These are phyloP conservation scores for Penicillium lividum DNA, from an alignment of 495 filamentous ascomycete species.

Conservation along the genomic window DNA sequence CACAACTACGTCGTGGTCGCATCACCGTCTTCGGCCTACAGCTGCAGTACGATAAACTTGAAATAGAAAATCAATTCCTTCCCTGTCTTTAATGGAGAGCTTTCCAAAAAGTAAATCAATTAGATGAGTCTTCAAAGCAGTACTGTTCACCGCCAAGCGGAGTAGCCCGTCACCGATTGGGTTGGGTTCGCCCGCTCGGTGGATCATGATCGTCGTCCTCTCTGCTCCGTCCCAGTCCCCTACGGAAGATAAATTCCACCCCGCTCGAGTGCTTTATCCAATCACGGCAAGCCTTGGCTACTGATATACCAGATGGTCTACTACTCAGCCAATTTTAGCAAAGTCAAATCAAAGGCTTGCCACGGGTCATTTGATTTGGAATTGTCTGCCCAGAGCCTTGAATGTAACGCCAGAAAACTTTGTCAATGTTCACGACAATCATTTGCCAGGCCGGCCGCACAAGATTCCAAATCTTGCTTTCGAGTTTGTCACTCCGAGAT, in stretches of 20 bases:
- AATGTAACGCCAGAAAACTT: background rate
- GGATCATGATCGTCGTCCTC: background rate
- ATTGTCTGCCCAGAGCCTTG: background rate
- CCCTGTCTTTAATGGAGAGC: background rate
- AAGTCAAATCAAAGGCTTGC: background rate
- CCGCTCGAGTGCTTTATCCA: background rate
- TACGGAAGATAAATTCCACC: background rate
- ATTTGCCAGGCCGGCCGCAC: background rate
- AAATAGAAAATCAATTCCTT: background rate
- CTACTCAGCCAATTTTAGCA: slow-evolving; percentile 2
- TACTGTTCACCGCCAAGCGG: background rate
- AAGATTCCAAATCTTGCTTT: background rate
- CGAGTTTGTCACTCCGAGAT: too few relatives aligned
- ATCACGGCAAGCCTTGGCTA: slow-evolving; percentile 1
- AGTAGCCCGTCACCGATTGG: background rate
- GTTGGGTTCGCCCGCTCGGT: background rate
- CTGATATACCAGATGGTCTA: background rate
- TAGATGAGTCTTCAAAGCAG: background rate
- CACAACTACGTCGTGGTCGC: background rate
- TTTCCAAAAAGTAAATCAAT: background rate
- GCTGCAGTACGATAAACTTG: background rate
- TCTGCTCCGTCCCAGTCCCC: too few relatives aligned
- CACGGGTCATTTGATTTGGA: background rate
- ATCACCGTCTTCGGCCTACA: background rate
- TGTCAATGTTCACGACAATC: background rate